Percentiles rank a stretch among this genome's conserved stretches.
These are phyloP conservation scores for Lasiosphaeria ovina DNA, from an alignment of 495 filamentous ascomycete species.

Conservation along the genomic window DNA sequence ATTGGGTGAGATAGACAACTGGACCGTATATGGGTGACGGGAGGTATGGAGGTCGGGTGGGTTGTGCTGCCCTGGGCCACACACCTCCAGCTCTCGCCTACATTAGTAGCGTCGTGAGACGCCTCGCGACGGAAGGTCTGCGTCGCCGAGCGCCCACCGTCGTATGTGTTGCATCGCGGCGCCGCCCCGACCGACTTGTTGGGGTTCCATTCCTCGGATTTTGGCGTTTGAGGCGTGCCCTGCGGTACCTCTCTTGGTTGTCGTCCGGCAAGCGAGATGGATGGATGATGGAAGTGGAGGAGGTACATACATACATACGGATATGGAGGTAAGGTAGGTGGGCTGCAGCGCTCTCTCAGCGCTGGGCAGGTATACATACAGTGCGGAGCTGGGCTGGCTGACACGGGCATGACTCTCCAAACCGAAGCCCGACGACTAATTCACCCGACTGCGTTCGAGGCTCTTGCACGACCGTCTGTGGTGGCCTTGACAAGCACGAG, in stretches of 20 bases:
- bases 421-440: background rate
- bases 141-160: too few relatives aligned
- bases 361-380: background rate
- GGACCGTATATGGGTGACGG: too few relatives aligned
- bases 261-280: background rate
- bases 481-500: constrained; percentile 8
- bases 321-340: too few relatives aligned
- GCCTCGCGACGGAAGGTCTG: too few relatives aligned
- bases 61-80: too few relatives aligned
- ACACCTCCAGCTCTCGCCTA: too few relatives aligned
- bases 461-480: background rate
- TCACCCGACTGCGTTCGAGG: constrained; percentile 2
- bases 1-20: too few relatives aligned
- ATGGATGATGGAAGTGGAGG: too few relatives aligned
- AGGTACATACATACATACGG: too few relatives aligned
- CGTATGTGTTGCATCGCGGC: background rate
- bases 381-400: background rate
- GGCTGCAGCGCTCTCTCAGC: too few relatives aligned
- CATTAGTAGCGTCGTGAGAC: too few relatives aligned
- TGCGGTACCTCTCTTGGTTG: background rate
- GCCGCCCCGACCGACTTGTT: background rate
- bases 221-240: constrained; percentile 1
- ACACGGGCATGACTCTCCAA: constrained; percentile 1
- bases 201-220: background rate
- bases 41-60: too few relatives aligned